A percentile compares a stretch with the other conserved stretches of the same genome.
These are phyloP conservation scores for Escallonia herrerae DNA, from an alignment of 129 eudicot genomes.

Conservation along the genomic window DNA sequence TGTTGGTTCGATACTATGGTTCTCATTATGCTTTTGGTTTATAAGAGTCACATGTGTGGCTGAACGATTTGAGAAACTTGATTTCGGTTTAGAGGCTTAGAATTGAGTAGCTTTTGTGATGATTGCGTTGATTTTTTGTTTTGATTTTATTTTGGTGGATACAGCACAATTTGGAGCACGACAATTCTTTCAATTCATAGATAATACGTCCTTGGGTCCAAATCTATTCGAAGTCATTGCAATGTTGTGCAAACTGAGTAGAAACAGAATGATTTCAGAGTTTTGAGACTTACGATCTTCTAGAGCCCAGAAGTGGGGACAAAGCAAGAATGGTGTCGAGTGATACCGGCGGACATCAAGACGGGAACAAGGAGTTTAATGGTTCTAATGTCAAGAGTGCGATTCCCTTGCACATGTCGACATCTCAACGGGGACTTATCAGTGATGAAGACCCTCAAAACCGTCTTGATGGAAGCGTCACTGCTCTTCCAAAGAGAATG, in stretches of 20 bases:
- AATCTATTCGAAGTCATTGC: not conserved
- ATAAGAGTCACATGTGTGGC: not conserved
- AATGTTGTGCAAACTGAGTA: not conserved
- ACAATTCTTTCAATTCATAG: not conserved
- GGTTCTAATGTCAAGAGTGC: slow-evolving; percentile 33
- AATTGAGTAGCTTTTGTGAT: not conserved
- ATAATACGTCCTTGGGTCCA: not conserved
- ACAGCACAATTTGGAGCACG: slow-evolving; percentile 1
- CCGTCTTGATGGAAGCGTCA: slow-evolving; percentile 7
- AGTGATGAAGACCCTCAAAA: slow-evolving; percentile 20
- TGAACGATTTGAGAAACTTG: not conserved
- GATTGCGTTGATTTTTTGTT: not conserved
- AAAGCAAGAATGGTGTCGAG: slow-evolving; percentile 30
- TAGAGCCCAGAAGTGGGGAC: not conserved
- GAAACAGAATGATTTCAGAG: not conserved
- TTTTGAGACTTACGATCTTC: not conserved
- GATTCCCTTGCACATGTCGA: slow-evolving; percentile 36
- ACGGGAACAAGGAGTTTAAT: slow-evolving; percentile 27
- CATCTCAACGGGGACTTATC: slow-evolving; percentile 46
- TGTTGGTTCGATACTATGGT: not conserved
- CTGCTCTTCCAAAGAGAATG: slow-evolving; percentile 29
- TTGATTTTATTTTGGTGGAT: not conserved
- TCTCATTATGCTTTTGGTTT: not conserved
- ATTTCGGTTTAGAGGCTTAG: not conserved
- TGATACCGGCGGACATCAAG: slow-evolving; percentile 25